Percentiles rank a stretch among this genome's conserved stretches.
phyloP scores from a whole-genome alignment of 768 basidiomycete species.

The Pisolithus orientalis region DNA sequence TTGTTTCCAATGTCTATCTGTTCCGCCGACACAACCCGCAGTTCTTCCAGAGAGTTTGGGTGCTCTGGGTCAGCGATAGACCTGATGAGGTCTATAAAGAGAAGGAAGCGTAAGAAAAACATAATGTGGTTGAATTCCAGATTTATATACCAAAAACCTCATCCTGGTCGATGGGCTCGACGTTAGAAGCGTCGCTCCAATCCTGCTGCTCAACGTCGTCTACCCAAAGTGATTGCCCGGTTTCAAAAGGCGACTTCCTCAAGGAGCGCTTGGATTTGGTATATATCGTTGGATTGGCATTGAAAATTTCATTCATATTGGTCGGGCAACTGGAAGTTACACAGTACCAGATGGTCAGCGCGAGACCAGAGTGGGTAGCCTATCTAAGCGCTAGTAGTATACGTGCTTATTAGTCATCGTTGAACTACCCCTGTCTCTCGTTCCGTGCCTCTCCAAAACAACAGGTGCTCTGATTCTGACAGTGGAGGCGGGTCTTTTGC shows the following conservation, averaged over 20 bases:
- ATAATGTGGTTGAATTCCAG: background rate
- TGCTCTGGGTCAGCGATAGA: slow-evolving; percentile 95
- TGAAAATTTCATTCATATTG: slow-evolving; percentile 61
- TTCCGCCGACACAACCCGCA: slow-evolving; percentile 87
- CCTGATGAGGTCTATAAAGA: slow-evolving; percentile 70
- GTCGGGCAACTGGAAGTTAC: background rate
- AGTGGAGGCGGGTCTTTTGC: too few species aligned
- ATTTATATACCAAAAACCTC: slow-evolving; percentile 77
- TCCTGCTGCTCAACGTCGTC: slow-evolving; percentile 39
- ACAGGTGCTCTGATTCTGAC: too few species aligned
- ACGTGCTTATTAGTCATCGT: too few species aligned
- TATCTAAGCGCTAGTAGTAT: too few species aligned
- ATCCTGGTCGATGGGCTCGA: slow-evolving; percentile 77
- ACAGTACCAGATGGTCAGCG: too few species aligned
- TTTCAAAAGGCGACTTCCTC: slow-evolving; percentile 35
- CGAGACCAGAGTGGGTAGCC: too few species aligned
- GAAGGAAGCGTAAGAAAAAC: background rate
- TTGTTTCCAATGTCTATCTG: slow-evolving; percentile 68
- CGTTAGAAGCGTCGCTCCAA: slow-evolving; percentile 31
- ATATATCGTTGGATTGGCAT: slow-evolving; percentile 88
- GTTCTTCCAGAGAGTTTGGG: slow-evolving; percentile 87
- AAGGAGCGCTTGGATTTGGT: slow-evolving; percentile 40
- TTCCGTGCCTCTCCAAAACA: too few species aligned
- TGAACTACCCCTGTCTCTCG: too few species aligned
- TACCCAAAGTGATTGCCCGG: slow-evolving; percentile 57